phyloP scores from a whole-genome alignment of 2,329 filamentous ascomycete genomes.

The Colletotrichum cereale region DNA sequence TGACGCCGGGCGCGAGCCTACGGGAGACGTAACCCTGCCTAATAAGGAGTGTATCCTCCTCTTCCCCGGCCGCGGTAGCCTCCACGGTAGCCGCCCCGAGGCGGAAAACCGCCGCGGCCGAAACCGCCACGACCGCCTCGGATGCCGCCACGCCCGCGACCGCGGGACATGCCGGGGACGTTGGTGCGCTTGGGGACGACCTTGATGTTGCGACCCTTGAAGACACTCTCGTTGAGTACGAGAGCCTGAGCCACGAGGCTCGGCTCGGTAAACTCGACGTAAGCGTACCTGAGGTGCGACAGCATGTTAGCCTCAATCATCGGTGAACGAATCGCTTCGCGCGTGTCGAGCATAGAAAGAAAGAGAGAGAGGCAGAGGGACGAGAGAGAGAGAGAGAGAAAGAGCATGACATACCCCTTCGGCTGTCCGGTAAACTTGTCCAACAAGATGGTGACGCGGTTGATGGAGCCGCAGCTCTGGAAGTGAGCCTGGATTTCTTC shows the following conservation, averaged over 20 bases:
- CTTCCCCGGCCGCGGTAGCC: slow-evolving; percentile 76
- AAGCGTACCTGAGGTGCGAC: slow-evolving; percentile 80
- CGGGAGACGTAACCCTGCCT: slow-evolving; percentile 44
- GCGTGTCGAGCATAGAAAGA: not conserved
- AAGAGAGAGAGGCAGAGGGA: no score
- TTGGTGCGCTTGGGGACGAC: slow-evolving; percentile 96
- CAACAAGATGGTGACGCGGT: slow-evolving; percentile 95
- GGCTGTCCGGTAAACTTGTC: slow-evolving; percentile 99
- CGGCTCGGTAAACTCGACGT: slow-evolving; percentile 97
- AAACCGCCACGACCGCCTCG: slow-evolving; percentile 64
- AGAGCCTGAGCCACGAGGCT: slow-evolving; percentile 92
- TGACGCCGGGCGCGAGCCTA: not conserved
- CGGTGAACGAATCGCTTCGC: not conserved
- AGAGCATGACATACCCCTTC: slow-evolving; percentile 83
- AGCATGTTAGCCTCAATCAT: not conserved
- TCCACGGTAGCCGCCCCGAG: slow-evolving; percentile 73
- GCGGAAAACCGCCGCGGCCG: slow-evolving; percentile 65
- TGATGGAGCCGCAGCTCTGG: slow-evolving; percentile 96
- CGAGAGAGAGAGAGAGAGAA: no score
- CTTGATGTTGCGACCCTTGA: slow-evolving; percentile 96
- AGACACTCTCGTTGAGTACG: slow-evolving; percentile 95
- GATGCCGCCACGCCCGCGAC: slow-evolving; percentile 72
- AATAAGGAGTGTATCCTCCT: slow-evolving; percentile 76
- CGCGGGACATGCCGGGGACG: slow-evolving; percentile 91
- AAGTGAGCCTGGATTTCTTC: slow-evolving; percentile 99